Evolutionary conservation across 179 eudicot species (phyloP).

Genomic region (Silene coronaria): DNA sequence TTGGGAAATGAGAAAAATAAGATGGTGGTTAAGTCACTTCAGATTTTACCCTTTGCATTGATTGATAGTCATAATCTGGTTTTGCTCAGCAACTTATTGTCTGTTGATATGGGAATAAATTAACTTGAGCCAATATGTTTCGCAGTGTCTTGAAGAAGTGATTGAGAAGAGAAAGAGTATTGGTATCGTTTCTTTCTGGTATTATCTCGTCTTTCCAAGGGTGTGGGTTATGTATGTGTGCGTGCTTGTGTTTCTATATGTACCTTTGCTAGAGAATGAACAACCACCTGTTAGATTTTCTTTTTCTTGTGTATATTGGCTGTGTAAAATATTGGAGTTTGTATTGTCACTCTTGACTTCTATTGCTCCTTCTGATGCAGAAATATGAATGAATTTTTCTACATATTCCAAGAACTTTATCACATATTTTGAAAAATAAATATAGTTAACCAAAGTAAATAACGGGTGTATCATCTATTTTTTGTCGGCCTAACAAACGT

Average conservation of each 20-base stretch:
- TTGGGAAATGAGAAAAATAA: constrained; percentile 1
- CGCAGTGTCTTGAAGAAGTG: constrained; percentile 53
- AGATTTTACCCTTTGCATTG: not conserved
- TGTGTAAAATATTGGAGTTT: constrained; percentile 8
- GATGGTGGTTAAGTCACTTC: not conserved
- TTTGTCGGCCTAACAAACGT: not conserved
- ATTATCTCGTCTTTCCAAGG: constrained; percentile 2
- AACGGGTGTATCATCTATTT: not conserved
- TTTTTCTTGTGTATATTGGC: constrained; percentile 25
- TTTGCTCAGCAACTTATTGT: not conserved
- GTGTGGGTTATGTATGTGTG: constrained; percentile 16
- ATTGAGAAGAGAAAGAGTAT: constrained; percentile 16
- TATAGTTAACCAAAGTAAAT: not conserved
- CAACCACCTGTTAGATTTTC: not conserved
- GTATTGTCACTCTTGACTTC: not conserved
- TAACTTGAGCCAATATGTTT: constrained; percentile 7
- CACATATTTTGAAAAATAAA: not conserved
- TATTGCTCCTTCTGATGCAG: not conserved
- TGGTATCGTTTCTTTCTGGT: not conserved
- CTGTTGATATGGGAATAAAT: not conserved
- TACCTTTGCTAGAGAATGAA: constrained; percentile 15
- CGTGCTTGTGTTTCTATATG: constrained; percentile 14
- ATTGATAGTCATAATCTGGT: not conserved
- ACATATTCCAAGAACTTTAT: not conserved
- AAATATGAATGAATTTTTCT: not conserved